phyloP scores from a whole-genome alignment of 179 eudicot genomes.

The Carnegiea gigantea region DNA sequence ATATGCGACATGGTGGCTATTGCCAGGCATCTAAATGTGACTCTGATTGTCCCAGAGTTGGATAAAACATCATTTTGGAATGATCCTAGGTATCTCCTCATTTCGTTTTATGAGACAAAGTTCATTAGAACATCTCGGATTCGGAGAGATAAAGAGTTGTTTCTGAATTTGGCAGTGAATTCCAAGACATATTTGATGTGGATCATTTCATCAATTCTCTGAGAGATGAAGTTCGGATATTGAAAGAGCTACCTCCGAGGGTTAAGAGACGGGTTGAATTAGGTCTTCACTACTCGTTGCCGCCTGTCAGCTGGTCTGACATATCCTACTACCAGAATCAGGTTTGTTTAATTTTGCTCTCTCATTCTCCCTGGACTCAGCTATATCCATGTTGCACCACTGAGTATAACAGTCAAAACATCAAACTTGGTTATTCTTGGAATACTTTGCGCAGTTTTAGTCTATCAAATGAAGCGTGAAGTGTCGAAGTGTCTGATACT shows the following conservation, averaged over 20 bases:
- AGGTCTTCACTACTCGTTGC: constrained; percentile 49
- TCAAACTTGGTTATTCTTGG: background rate
- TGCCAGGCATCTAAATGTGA: constrained; percentile 70
- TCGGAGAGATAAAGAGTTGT: constrained; percentile 8
- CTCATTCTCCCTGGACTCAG: background rate
- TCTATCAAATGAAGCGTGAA: background rate
- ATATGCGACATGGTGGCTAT: constrained; percentile 87
- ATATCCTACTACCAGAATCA: constrained; percentile 65
- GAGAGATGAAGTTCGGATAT: constrained; percentile 68
- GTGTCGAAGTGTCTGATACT: background rate
- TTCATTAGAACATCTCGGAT: background rate
- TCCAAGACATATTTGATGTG: constrained; percentile 69
- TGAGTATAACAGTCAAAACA: background rate
- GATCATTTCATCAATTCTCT: constrained; percentile 70
- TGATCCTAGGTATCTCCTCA: constrained; percentile 57
- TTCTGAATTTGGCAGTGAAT: constrained; percentile 49
- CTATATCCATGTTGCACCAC: background rate
- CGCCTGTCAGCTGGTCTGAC: constrained; percentile 80
- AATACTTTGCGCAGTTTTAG: background rate
- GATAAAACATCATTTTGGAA: constrained; percentile 84
- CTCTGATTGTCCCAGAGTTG: constrained; percentile 80
- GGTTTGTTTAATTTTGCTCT: constrained; percentile 29
- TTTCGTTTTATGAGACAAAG: background rate
- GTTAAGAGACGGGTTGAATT: constrained; percentile 51
- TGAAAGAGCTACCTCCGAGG: constrained; percentile 64